Evolutionary conservation across 208 protist species (phyloP).

Genomic region (Trypanosoma theileri): DNA sequence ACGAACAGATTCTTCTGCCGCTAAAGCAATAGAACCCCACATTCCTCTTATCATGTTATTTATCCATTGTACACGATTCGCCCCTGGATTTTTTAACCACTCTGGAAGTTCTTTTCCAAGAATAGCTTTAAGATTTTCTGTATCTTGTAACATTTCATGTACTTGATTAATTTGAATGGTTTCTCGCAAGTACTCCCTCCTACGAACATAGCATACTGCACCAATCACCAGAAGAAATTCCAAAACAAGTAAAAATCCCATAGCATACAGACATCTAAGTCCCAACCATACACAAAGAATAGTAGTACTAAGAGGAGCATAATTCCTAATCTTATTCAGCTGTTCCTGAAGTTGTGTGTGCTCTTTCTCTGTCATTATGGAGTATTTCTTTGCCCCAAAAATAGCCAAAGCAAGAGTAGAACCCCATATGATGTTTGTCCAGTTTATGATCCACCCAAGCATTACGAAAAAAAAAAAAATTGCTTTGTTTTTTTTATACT

Average conservation of each 20-base stretch:
- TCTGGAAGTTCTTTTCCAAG: conserved; percentile 61
- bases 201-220: conserved; percentile 42
- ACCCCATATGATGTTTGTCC: conserved; percentile 52
- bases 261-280: conserved; percentile 44
- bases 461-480: conserved; percentile 14
- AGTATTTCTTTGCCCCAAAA: conserved; percentile 34
- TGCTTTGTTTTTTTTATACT: not conserved
- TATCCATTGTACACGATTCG: conserved; percentile 65
- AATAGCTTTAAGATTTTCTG: conserved; percentile 40
- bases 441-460: conserved; percentile 45
- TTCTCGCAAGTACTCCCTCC: conserved; percentile 32
- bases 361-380: conserved; percentile 31
- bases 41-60: conserved; percentile 56
- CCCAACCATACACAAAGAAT: conserved; percentile 41
- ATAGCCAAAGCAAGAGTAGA: conserved; percentile 31
- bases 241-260: conserved; percentile 60
- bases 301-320: conserved; percentile 29
- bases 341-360: conserved; percentile 20
- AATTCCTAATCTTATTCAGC: conserved; percentile 21
- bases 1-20: conserved; percentile 50
- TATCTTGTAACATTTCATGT: conserved; percentile 38
- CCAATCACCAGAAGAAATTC: conserved; percentile 53
- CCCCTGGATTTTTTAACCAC: conserved; percentile 71
- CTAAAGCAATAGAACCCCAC: conserved; percentile 58
- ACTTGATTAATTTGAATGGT: conserved; percentile 37